Percentiles rank a stretch among this genome's conserved stretches.
Conservation (phyloP, 202 grass and related monocot genomes). For the Saccharum hybrid region DNA sequence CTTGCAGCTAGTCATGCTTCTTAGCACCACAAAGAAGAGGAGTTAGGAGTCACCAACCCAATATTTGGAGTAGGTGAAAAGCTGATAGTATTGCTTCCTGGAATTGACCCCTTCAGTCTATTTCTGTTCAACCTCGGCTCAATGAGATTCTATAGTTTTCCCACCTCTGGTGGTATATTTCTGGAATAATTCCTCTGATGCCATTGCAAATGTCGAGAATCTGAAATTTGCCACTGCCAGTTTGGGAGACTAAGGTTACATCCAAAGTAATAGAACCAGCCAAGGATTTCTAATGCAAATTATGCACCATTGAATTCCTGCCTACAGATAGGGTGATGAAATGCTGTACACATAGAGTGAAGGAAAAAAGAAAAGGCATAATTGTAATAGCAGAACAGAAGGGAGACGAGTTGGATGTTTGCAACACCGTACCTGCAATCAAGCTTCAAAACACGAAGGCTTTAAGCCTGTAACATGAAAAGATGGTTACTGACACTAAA, state of each 20-base stretch:
- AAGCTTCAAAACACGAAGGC: not conserved
- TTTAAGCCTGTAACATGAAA: not conserved
- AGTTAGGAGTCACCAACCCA: constrained; percentile 47
- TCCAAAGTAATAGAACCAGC: not conserved
- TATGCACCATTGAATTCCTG: not conserved
- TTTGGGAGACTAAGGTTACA: not conserved
- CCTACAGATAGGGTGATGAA: not conserved
- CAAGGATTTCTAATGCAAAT: not conserved
- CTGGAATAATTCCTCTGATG: constrained; percentile 32
- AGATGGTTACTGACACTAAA: not conserved
- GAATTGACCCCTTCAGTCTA: constrained; percentile 77
- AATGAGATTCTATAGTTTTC: constrained; percentile 74
- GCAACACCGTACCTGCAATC: not conserved
- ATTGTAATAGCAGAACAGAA: not conserved
- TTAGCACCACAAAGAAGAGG: not conserved
- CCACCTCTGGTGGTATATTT: constrained; percentile 70
- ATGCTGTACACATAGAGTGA: not conserved
- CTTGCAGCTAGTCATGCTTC: not conserved
- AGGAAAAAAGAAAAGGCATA: not conserved
- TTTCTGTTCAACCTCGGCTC: constrained; percentile 83
- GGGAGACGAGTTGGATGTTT: not conserved
- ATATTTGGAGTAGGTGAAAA: constrained; percentile 54
- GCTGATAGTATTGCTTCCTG: constrained; percentile 48
- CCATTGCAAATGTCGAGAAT: not conserved
- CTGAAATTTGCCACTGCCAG: not conserved